Percentiles rank a stretch among this genome's conserved stretches.
phyloP scores from a whole-genome alignment of 139 green algal genomes.

The Microglena sp. region DNA sequence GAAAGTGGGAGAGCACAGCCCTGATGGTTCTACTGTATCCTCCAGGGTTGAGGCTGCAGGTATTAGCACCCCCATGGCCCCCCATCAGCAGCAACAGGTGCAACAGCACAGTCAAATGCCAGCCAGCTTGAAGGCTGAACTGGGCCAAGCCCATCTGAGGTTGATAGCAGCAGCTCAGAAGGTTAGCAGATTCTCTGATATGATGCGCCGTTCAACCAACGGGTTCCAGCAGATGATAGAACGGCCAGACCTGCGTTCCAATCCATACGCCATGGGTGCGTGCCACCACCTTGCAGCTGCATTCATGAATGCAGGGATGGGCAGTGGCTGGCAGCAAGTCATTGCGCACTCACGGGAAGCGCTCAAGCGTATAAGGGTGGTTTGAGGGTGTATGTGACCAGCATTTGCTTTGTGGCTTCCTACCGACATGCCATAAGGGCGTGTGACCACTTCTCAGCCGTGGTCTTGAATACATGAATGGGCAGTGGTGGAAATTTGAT shows the following conservation, averaged over 20 bases:
- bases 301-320: conserved; percentile 8
- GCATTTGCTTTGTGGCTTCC: too few species aligned
- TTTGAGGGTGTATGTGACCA: too few species aligned
- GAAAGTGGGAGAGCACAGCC: too few species aligned
- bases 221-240: conserved; percentile 15
- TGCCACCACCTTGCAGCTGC: conserved; percentile 15
- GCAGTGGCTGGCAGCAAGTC: neutral
- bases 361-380: too few species aligned
- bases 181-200: conserved; percentile 4
- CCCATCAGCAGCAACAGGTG: neutral
- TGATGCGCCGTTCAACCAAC: conserved; percentile 10
- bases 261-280: conserved; percentile 17
- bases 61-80: neutral
- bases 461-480: too few species aligned
- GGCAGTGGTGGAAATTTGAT: too few species aligned
- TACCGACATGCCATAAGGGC: too few species aligned
- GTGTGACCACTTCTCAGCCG: too few species aligned
- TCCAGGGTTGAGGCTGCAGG: neutral
- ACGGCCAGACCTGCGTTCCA: conserved; percentile 2
- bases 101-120: neutral
- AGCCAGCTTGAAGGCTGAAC: too few species aligned
- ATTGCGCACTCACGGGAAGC: neutral
- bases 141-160: too few species aligned
- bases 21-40: neutral
- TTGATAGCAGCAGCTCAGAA: neutral